phyloP scores from a whole-genome alignment of 768 basidiomycete genomes.

The Austroboletus festivus region DNA sequence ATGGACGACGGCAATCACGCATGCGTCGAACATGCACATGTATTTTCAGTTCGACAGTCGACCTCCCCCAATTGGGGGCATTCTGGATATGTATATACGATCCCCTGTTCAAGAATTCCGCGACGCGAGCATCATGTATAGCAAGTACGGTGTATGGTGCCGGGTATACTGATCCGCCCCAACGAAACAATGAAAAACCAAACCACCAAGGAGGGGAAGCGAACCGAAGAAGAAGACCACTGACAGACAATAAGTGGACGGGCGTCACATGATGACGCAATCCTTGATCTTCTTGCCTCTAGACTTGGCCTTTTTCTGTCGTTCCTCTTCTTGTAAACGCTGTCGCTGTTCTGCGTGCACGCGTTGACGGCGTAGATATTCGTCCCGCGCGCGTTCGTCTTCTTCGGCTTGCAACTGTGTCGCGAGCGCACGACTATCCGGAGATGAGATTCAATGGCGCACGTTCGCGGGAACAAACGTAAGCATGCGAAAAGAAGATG shows the following conservation, averaged over 20 bases:
- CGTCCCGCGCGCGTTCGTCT: slow-evolving; percentile 48
- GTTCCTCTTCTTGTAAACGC: slow-evolving; percentile 17
- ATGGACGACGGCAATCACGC: too few relatives aligned
- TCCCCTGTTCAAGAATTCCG: too few relatives aligned
- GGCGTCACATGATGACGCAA: slow-evolving; percentile 55
- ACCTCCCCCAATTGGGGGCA: too few relatives aligned
- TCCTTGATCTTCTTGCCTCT: slow-evolving; percentile 41
- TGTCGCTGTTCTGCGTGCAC: slow-evolving; percentile 25
- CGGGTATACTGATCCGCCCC: background rate
- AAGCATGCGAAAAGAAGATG: background rate
- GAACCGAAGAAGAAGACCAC: too few relatives aligned
- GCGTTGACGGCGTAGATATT: slow-evolving; percentile 33
- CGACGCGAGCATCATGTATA: too few relatives aligned
- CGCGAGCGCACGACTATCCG: slow-evolving; percentile 70
- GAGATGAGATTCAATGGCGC: background rate
- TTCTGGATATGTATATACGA: too few relatives aligned
- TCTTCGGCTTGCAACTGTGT: slow-evolving; percentile 79
- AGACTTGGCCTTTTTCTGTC: slow-evolving; percentile 17
- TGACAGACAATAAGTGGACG: too few relatives aligned
- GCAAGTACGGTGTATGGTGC: background rate
- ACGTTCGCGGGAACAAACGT: background rate
- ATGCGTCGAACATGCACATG: too few relatives aligned
- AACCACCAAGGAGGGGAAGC: too few relatives aligned
- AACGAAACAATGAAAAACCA: too few relatives aligned
- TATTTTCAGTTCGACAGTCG: too few relatives aligned